Evolutionary conservation across 495 filamentous ascomycete species (phyloP).

Genomic region (Penicillium coprophilum): DNA sequence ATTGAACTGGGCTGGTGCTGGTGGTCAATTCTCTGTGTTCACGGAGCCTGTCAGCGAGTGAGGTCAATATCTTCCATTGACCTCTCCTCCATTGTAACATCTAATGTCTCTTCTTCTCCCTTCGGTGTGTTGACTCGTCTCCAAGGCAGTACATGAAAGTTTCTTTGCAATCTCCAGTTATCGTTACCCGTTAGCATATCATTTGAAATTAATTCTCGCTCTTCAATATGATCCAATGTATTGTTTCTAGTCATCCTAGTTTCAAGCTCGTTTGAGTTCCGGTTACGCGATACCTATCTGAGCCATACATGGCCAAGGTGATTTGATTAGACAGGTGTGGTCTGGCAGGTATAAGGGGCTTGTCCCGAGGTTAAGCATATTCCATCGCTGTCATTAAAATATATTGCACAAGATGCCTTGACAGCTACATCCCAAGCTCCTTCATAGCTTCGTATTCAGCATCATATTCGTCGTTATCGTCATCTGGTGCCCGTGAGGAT

Average conservation of each 20-base stretch:
- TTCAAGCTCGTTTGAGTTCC: neutral
- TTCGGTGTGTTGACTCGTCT: neutral
- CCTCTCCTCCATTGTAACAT: neutral
- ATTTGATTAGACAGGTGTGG: neutral
- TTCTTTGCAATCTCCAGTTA: neutral
- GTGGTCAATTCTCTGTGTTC: conserved; percentile 61
- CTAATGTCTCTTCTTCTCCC: neutral
- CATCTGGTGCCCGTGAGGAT: neutral
- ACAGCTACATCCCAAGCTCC: conserved; percentile 26
- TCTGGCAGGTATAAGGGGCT: neutral
- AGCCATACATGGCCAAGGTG: neutral
- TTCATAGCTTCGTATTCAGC: conserved; percentile 40
- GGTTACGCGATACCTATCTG: neutral
- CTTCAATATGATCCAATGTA: neutral
- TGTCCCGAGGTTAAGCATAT: neutral
- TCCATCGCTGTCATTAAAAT: conserved; percentile 7
- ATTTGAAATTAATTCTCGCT: neutral
- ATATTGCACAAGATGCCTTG: conserved; percentile 1
- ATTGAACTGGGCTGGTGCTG: conserved; percentile 58
- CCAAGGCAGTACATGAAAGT: neutral
- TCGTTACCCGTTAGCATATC: neutral
- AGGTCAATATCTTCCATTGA: neutral
- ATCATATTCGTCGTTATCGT: conserved; percentile 22
- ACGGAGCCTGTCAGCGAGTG: conserved; percentile 30
- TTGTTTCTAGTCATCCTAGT: neutral